Conservation (phyloP, 2,329 filamentous ascomycete genomes). For the Colletotrichum sp. region DNA sequence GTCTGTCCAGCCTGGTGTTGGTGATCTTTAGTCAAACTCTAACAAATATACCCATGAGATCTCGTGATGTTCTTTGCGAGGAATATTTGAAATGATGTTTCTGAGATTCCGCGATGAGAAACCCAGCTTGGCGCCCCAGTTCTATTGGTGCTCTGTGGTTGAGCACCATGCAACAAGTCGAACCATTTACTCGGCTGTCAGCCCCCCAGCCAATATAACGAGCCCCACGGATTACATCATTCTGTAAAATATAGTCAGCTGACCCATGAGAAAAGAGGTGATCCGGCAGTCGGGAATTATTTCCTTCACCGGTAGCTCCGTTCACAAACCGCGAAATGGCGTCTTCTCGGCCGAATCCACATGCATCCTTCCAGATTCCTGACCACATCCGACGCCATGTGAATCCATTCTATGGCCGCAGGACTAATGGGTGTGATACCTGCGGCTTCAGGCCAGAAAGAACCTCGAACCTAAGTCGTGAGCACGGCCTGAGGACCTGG, state of each 20-base stretch:
- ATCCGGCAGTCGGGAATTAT: background rate
- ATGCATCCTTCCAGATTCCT: background rate
- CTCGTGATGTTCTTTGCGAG: no score
- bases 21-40: no score
- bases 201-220: accelerated
- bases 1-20: no score
- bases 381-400: background rate
- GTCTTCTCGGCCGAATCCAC: background rate
- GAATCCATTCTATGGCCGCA: background rate
- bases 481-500: background rate
- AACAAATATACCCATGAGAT: background rate
- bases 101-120: background rate
- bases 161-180: background rate
- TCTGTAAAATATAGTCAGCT: background rate
- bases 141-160: background rate
- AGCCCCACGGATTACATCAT: background rate
- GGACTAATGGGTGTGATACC: background rate
- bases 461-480: background rate
- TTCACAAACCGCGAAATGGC: background rate
- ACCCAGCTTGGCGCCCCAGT: background rate
- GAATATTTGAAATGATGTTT: no score
- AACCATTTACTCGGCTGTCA: background rate
- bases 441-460: background rate
- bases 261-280: background rate
- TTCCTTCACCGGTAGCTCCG: background rate